phyloP scores from a whole-genome alignment of 345 rosid species.

The Microcos paniculata region DNA sequence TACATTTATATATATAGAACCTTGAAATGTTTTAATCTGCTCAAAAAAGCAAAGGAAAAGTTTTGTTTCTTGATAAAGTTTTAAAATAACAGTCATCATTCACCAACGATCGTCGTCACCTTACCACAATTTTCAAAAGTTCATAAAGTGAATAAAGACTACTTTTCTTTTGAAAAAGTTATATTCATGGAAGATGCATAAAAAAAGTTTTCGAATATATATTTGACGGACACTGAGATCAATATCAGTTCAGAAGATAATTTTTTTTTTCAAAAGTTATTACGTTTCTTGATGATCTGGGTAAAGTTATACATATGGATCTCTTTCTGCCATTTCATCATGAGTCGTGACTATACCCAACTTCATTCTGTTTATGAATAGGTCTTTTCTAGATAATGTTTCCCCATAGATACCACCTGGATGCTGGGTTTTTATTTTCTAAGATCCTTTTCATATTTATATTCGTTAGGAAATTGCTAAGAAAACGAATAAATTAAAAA shows the following conservation, averaged over 20 bases:
- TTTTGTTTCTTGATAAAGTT: background rate
- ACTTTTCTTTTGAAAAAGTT: background rate
- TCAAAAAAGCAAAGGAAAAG: background rate
- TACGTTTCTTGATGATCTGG: background rate
- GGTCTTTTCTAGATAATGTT: background rate
- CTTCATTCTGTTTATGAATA: background rate
- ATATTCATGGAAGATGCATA: background rate
- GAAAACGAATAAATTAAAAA: no score
- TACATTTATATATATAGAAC: no score
- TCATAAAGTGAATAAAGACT: background rate
- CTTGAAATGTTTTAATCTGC: background rate
- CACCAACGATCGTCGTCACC: background rate
- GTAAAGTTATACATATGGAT: background rate
- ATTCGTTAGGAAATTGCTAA: background rate
- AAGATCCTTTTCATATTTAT: background rate
- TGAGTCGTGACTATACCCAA: background rate
- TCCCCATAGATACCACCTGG: background rate
- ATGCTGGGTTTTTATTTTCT: background rate
- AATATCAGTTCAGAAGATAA: no score
- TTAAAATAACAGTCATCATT: background rate
- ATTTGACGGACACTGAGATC: background rate
- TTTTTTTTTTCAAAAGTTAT: background rate
- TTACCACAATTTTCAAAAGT: constrained; percentile 4
- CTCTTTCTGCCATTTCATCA: background rate
- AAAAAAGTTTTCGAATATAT: background rate